A percentile compares a stretch with the other conserved stretches of the same genome.
These are phyloP conservation scores for Castanea sativa DNA, from an alignment of 306 rosid genomes.

Conservation along the genomic window DNA sequence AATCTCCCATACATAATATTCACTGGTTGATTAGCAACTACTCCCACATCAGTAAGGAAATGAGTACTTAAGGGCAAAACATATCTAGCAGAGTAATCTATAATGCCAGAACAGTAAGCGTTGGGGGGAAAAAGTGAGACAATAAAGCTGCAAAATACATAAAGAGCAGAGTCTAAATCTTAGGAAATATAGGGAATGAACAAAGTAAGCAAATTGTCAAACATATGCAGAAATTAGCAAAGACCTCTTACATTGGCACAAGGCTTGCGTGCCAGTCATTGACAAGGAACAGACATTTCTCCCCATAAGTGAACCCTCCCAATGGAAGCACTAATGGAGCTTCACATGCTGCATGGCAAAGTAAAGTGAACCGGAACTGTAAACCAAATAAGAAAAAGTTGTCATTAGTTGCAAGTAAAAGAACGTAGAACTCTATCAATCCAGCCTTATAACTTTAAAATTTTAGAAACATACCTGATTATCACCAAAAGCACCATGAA, in stretches of 20 bases:
- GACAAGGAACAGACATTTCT: constrained; percentile 65
- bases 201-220: background rate
- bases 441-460: constrained; percentile 5
- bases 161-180: background rate
- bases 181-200: background rate
- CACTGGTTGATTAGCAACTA: background rate
- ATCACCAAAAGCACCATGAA: constrained; percentile 68
- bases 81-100: background rate
- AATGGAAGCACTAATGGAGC: constrained; percentile 87
- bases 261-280: constrained; percentile 98
- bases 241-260: constrained; percentile 66
- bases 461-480: constrained; percentile 58
- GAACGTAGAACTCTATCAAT: constrained; percentile 5
- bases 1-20: background rate
- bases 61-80: background rate
- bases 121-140: background rate
- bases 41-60: background rate
- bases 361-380: constrained; percentile 97
- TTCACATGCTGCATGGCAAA: constrained; percentile 92
- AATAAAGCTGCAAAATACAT: background rate
- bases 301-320: constrained; percentile 83
- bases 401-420: constrained; percentile 37
- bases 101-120: background rate
- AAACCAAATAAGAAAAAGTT: constrained; percentile 49
- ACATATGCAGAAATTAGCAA: constrained; percentile 3